Conservation (phyloP, 306 rosid genomes). For the Potentilla sterilis region DNA sequence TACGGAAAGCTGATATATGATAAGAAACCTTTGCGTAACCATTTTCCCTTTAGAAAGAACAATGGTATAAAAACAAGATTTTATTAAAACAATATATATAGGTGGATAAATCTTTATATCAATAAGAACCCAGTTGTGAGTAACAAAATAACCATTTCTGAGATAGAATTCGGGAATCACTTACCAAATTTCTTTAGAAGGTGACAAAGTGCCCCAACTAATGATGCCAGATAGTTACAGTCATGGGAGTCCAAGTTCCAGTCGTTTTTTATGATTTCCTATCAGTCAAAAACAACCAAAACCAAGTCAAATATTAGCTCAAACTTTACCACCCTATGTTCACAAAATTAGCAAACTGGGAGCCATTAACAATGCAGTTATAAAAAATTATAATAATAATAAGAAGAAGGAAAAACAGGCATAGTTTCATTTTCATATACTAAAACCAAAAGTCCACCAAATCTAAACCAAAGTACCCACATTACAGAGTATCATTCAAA, state of each 20-base stretch:
- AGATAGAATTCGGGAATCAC: slow-evolving; percentile 20
- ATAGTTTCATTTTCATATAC: not conserved
- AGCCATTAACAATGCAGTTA: not conserved
- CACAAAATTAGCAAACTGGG: not conserved
- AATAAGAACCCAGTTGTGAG: not conserved
- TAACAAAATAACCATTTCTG: slow-evolving; percentile 8
- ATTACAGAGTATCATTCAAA: not conserved
- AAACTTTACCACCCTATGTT: slow-evolving; percentile 1
- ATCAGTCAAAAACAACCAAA: slow-evolving; percentile 24
- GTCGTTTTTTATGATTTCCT: slow-evolving; percentile 47
- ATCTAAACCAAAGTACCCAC: slow-evolving; percentile 9
- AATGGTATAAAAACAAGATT: not conserved
- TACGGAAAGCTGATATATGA: not conserved
- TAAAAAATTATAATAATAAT: not conserved
- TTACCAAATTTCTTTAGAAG: slow-evolving; percentile 66
- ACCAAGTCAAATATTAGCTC: slow-evolving; percentile 9
- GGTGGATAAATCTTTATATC: not conserved
- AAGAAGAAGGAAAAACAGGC: too few species aligned
- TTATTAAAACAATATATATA: not conserved
- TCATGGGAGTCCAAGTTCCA: slow-evolving; percentile 48
- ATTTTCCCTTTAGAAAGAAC: not conserved
- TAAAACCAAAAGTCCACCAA: not conserved
- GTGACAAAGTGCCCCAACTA: slow-evolving; percentile 64
- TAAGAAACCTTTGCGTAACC: not conserved
- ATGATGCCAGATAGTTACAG: slow-evolving; percentile 42